These are phyloP conservation scores for Lachancea thermotolerans DNA, from an alignment of 805 yeast species.

Conservation along the genomic window DNA sequence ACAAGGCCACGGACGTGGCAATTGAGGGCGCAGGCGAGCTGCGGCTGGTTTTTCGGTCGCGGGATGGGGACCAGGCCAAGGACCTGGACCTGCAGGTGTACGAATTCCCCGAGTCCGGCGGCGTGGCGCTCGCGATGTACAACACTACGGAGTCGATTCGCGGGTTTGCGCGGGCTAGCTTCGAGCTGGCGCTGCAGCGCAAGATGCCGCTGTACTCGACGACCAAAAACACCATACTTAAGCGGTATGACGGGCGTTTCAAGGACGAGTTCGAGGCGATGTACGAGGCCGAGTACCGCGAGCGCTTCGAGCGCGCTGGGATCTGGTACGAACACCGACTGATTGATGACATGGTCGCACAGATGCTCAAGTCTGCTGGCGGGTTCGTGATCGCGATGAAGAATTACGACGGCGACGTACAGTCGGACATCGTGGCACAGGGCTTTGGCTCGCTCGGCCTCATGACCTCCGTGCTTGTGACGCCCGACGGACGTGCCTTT, in stretches of 20 bases:
- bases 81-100: slow-evolving; percentile 32
- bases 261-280: slow-evolving; percentile 86
- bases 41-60: slow-evolving; percentile 69
- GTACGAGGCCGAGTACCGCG: slow-evolving; percentile 63
- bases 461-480: slow-evolving; percentile 93
- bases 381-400: slow-evolving; percentile 94
- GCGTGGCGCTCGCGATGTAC: slow-evolving; percentile 88
- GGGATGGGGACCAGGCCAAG: slow-evolving; percentile 37
- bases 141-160: slow-evolving; percentile 86
- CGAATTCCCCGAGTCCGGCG: slow-evolving; percentile 52
- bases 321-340: slow-evolving; percentile 96
- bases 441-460: slow-evolving; percentile 95
- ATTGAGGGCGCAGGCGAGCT: slow-evolving; percentile 75
- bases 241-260: slow-evolving; percentile 90
- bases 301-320: slow-evolving; percentile 66
- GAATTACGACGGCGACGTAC: slow-evolving; percentile 97
- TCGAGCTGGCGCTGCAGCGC: slow-evolving; percentile 76
- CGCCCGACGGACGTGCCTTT: slow-evolving; percentile 95
- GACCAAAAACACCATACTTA: slow-evolving; percentile 91
- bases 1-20: slow-evolving; percentile 83
- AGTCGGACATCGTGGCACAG: slow-evolving; percentile 94
- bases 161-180: slow-evolving; percentile 91
- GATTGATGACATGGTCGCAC: slow-evolving; percentile 98
- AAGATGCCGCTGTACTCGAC: slow-evolving; percentile 77
- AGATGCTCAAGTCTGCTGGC: slow-evolving; percentile 93